These are phyloP conservation scores for Trifolium pratense DNA, from an alignment of 306 rosid genomes.

Conservation along the genomic window DNA sequence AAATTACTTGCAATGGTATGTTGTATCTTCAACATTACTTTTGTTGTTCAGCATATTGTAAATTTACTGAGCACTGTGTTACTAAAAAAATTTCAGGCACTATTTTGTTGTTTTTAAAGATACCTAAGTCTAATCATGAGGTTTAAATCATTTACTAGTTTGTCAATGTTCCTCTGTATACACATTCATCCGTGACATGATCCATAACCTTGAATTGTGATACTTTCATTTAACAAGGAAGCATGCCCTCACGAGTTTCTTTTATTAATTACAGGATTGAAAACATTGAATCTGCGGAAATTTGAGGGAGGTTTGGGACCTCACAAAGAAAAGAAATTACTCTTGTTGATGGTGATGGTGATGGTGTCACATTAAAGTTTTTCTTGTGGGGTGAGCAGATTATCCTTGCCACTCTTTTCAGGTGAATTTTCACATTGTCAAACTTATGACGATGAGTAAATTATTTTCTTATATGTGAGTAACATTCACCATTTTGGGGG, in stretches of 20 bases:
- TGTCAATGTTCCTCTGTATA: background rate
- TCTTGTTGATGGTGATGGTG: constrained; percentile 76
- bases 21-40: constrained; percentile 17
- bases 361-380: constrained; percentile 63
- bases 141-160: constrained; percentile 25
- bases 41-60: constrained; percentile 12
- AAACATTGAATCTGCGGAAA: constrained; percentile 68
- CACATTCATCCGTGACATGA: constrained; percentile 13
- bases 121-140: constrained; percentile 10
- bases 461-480: constrained; percentile 7
- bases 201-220: constrained; percentile 24
- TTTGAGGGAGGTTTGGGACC: constrained; percentile 54
- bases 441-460: constrained; percentile 22
- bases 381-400: constrained; percentile 89
- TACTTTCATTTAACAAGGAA: constrained; percentile 3
- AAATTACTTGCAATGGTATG: constrained; percentile 26
- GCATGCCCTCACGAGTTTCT: constrained; percentile 33
- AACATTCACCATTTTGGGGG: constrained; percentile 16
- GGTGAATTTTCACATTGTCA: constrained; percentile 55
- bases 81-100: constrained; percentile 4
- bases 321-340: constrained; percentile 66
- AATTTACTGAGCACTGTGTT: constrained; percentile 7
- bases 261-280: constrained; percentile 64
- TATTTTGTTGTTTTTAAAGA: constrained; percentile 26
- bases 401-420: constrained; percentile 77